Conservation (phyloP, 2,329 filamentous ascomycete species). For the Fonsecaea pugnacius region DNA sequence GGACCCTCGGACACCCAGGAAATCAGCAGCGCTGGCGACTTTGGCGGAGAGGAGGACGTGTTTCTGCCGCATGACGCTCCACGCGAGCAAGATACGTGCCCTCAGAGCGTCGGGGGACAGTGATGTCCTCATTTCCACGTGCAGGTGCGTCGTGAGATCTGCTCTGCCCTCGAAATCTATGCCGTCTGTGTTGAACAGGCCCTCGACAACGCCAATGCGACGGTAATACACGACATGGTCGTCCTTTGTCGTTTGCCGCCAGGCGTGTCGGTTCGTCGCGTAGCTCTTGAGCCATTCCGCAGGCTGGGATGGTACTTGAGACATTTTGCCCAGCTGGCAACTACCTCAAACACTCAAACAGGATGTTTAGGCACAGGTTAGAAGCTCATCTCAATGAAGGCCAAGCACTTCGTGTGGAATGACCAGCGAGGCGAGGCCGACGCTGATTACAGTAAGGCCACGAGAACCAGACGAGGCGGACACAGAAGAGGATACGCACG, state of each 20-base stretch:
- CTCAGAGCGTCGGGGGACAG: slow-evolving; percentile 14
- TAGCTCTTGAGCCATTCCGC: slow-evolving; percentile 26
- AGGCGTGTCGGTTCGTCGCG: slow-evolving; percentile 26
- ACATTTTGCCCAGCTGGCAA: not conserved
- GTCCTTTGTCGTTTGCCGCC: slow-evolving; percentile 11
- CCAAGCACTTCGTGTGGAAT: not conserved
- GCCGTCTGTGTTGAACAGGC: slow-evolving; percentile 34
- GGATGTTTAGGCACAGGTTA: not conserved
- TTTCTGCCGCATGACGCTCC: slow-evolving; percentile 31
- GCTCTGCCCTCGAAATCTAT: slow-evolving; percentile 33
- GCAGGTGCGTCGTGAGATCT: slow-evolving; percentile 31
- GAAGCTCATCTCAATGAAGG: not conserved
- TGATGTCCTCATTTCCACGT: slow-evolving; percentile 27
- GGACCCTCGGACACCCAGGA: not conserved
- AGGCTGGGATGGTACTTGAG: not conserved
- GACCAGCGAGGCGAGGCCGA: no score
- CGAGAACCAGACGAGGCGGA: no score
- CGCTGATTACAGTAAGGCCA: no score
- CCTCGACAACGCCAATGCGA: slow-evolving; percentile 34
- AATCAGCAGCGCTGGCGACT: slow-evolving; percentile 2
- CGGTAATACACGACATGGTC: slow-evolving; percentile 17
- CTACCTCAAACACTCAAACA: no score
- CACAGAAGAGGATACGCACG: no score
- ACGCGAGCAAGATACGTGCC: slow-evolving; percentile 29
- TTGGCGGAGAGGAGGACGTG: slow-evolving; percentile 33